Evolutionary conservation across 495 filamentous ascomycete species (phyloP), one percentile per base, ranked within the genome.

Genomic region (Penicillium arizonense): DNA sequence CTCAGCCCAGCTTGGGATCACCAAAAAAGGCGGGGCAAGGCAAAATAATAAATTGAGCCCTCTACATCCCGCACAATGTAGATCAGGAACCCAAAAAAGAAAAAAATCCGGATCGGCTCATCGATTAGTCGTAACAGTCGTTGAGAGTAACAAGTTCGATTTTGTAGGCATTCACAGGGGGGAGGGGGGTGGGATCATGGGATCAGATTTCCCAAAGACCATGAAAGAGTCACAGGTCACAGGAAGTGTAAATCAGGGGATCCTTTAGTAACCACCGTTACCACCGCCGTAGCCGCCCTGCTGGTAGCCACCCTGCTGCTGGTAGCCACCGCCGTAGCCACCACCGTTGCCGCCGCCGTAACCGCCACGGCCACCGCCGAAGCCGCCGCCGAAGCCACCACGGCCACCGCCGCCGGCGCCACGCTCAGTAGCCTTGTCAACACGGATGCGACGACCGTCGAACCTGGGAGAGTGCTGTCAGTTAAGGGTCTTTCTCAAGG

Each of bases 401-500:
- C 81, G 74, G 37, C 60, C 61, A 33, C 76, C 76, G 40, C 62
- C 65, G 28, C 66, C 61, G 52, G 56, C 50, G 36, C 80, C 72
- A 61, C 86, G 85, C 70, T 97, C 91, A 40, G 89, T 91, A 50
- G 94, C 95, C 70, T 89, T 96, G 77, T 97, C 94, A 43, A 99
- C 94, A 52, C 95, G 92, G 63, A 99, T 97, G 50, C 80, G 81
- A 52, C 94, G 92, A 44, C 94, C 94, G 73, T 99, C 94, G 67
- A 99, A 97, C 61, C 94, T 98, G 61, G 34, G 4, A 7, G 21
- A 6, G n/a, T 7, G 13, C 8, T 16, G 44, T 47, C 7, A 47
- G 30, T 11, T 12, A 0, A 32, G 5, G 8, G 32, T 30, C 3
- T 40, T 14, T 35, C 8, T 23, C 2, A 7, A 0, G 9, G 6